Base-by-base conservation (phyloP, 768 basidiomycete genomes). In the Tulasnella sp. region DNA sequence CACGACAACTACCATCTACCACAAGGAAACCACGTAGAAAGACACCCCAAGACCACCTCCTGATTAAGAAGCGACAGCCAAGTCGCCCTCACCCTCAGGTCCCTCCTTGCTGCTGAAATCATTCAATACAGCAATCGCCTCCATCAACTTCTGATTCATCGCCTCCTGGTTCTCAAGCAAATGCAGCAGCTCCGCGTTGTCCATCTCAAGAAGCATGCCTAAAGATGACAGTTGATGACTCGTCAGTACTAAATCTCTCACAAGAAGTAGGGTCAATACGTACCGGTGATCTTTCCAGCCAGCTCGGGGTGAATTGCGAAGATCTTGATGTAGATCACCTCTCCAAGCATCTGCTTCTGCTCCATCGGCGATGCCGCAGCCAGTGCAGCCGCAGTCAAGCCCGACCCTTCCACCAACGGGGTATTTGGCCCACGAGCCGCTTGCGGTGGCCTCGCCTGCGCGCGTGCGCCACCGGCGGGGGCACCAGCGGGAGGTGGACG, bases 311-410 rank as follows among this genome's bases (percentile, higher is more conserved):
- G 85, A 60, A 84, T 91, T 87, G 73, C 69, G 60, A 78, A 80
- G 65, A 97, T 94, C 70, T 82, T 86, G 80, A 95, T 85, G 76
- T 97, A 97, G 66, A 97, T 83, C 51, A 88, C 82, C 75, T 99
- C 96, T 66, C 96, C 96, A 50, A 99, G 79, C 86, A 97, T 92
- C 73, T 99, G 96, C 79, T 99, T 99, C 81, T 97, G 93, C 73
- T 98, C 95, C 71, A 78, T 75, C 34, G 83, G 81, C 50, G 78
- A 73, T 23, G 82, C 81, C 63, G 68, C 77, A 44, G 80, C 79
- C 62, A 87, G 76, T 9, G 78, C 68, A 68, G 83, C 77, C 21
- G 89, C 75, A 50, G 80, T 82, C 61, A 89, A 79, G 61, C 75
- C 72, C 23, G 84, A 74, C 44, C 78, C 78, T 61, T 78, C 69